A percentile compares a stretch with the other conserved stretches of the same genome.
phyloP scores from a whole-genome alignment of 2,329 filamentous ascomycete species.

The Lasiodiplodia citricola region DNA sequence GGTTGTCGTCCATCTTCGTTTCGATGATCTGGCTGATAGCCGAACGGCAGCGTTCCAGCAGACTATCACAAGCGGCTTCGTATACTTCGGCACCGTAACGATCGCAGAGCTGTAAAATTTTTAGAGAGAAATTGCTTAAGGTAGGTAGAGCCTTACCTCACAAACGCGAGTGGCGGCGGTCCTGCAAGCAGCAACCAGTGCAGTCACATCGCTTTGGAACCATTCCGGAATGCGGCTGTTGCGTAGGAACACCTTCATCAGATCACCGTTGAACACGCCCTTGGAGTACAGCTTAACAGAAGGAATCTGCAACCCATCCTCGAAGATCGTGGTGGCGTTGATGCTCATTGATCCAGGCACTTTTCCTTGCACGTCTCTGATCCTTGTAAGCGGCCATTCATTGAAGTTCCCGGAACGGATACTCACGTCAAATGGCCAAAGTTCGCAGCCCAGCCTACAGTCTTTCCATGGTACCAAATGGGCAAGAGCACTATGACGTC shows the following conservation, averaged over 20 bases:
- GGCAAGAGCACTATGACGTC: conserved; percentile 57
- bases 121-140: not conserved
- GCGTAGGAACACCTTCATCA: conserved; percentile 54
- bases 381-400: not conserved
- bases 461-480: conserved; percentile 51
- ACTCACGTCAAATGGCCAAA: conserved; percentile 56
- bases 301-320: conserved; percentile 58
- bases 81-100: conserved; percentile 54
- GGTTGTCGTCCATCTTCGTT: conserved; percentile 50
- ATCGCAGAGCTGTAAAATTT: conserved; percentile 39
- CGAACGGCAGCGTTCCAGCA: conserved; percentile 51
- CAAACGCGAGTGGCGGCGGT: conserved; percentile 52
- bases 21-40: conserved; percentile 55
- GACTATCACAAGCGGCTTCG: conserved; percentile 51
- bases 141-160: conserved; percentile 33
- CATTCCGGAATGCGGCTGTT: conserved; percentile 57
- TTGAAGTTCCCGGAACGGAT: conserved; percentile 25
- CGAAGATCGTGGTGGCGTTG: conserved; percentile 54
- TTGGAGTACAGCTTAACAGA: conserved; percentile 54
- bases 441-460: conserved; percentile 57
- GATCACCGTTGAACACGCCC: conserved; percentile 50
- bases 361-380: conserved; percentile 47
- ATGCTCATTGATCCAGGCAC: conserved; percentile 59
- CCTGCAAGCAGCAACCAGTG: conserved; percentile 54
- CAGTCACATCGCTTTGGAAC: conserved; percentile 55